Base-by-base conservation (phyloP, 2,329 filamentous ascomycete genomes). In the Colletotrichum somersetense region DNA sequence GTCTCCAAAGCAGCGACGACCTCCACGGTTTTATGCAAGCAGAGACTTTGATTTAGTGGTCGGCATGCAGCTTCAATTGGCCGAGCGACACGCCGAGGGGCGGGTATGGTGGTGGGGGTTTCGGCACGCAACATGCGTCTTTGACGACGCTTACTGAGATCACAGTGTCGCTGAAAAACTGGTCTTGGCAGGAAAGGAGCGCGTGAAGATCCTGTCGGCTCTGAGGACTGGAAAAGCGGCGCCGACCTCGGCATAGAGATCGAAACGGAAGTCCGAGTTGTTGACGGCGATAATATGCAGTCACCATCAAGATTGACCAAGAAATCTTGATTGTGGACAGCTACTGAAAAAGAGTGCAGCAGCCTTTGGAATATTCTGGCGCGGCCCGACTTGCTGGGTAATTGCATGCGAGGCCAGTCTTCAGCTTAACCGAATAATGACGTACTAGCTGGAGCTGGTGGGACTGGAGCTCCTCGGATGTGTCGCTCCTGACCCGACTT, bases 391-490 rank as follows among this genome's bases (percentile, higher is more conserved):
- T 50, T 71, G 35, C 42, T 58, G 71, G 52, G 44, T 73, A 73
- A 73, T 63, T 73, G 67, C 71, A 67, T 72, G 62, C 20, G 38
- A 63, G 42, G 57, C 62, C 35, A 67, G 33, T 48, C 23, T 71
- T 66, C 62, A 66, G 57, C 67, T 63, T 73, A 73, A 67, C 67
- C 71, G 62, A 63, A 40, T 12, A 67, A 73, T 73, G 71, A 73
- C 71, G 71, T 68, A 44, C 5, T 18, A 40, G 56, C 62, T 65
- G 62, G 61, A 72, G 67, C 55, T 35, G 55, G 56, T 44, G 61
- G 66, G 40, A 42, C 42, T 62, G 48, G 55, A 72, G 66, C 70
- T 73, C 57, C 71, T 66, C 50, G 61, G 62, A 58, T 63, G 52
- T 73, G 62, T 67, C 62, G 58, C 55, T 57, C 55, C 62, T 73